Percentiles rank a stretch among this genome's conserved stretches.
Evolutionary conservation across 2,329 filamentous ascomycete genomes (phyloP).

Genomic region (Neofusicoccum kwambonambiense): DNA sequence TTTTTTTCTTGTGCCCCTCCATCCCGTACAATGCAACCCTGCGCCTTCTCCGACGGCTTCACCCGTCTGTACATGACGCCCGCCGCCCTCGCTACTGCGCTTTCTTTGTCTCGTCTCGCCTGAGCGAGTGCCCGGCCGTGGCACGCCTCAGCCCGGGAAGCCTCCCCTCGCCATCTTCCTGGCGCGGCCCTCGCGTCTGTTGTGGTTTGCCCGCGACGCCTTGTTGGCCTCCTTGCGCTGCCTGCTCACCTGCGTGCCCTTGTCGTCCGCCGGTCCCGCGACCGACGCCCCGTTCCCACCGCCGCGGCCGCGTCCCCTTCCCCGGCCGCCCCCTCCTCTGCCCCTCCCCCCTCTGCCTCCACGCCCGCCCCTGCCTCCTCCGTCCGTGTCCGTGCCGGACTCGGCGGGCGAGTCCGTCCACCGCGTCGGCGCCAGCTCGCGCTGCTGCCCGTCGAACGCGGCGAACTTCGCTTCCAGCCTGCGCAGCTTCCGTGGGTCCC

Average conservation of each 20-base stretch:
- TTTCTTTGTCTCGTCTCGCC: not conserved
- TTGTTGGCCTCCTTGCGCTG: conserved; percentile 81
- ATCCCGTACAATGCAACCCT: not conserved
- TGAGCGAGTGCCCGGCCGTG: not conserved
- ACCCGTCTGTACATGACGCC: not conserved
- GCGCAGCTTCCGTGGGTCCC: conserved; percentile 67
- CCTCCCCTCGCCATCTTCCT: conserved; percentile 62
- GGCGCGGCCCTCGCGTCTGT: conserved; percentile 68
- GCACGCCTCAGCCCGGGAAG: conserved; percentile 38
- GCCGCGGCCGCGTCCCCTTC: conserved; percentile 36
- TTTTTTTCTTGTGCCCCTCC: not conserved
- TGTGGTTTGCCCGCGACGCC: conserved; percentile 79
- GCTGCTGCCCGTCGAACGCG: conserved; percentile 65
- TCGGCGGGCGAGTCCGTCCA: conserved; percentile 58
- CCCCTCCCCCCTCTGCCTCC: conserved; percentile 49
- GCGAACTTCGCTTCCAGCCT: conserved; percentile 70
- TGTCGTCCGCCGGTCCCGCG: conserved; percentile 65
- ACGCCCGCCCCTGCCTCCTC: conserved; percentile 37
- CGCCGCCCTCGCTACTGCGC: not conserved
- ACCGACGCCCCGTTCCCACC: conserved; percentile 50
- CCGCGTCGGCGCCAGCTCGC: conserved; percentile 62
- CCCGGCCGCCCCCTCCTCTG: conserved; percentile 45
- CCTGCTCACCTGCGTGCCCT: conserved; percentile 68
- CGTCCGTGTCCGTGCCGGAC: conserved; percentile 55
- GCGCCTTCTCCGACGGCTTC: conserved; percentile 1